phyloP scores from a whole-genome alignment of 2,329 filamentous ascomycete species.

The Epichloe amarillans region DNA sequence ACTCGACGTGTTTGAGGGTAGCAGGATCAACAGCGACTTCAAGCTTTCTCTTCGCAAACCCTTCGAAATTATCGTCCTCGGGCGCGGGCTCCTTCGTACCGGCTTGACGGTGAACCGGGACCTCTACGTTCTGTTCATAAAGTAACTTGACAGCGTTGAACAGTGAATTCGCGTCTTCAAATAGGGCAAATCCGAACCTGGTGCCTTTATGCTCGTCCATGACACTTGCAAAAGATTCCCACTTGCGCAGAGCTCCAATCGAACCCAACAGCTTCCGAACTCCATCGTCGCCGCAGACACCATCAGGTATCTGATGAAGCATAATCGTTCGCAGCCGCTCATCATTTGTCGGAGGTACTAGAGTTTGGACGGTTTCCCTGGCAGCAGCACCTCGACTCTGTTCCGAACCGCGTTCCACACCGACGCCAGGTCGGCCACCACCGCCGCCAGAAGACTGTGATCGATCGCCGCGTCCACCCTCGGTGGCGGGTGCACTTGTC shows the following conservation, averaged over 20 bases:
- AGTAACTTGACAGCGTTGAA: constrained; percentile 75
- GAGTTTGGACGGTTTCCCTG: constrained; percentile 54
- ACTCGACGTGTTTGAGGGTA: constrained; percentile 73
- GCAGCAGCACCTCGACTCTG: constrained; percentile 52
- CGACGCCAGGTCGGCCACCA: constrained; percentile 36
- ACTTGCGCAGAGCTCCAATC: constrained; percentile 70
- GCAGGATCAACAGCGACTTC: constrained; percentile 69
- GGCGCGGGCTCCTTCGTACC: constrained; percentile 28
- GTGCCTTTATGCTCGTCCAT: constrained; percentile 60
- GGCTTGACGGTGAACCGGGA: constrained; percentile 66
- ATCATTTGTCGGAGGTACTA: constrained; percentile 74
- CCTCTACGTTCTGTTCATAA: constrained; percentile 65
- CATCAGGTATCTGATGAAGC: constrained; percentile 71
- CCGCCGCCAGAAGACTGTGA: constrained; percentile 8
- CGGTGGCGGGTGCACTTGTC: constrained; percentile 49
- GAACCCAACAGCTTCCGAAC: constrained; percentile 65
- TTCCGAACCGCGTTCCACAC: constrained; percentile 52
- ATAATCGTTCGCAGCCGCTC: constrained; percentile 89
- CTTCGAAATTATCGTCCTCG: constrained; percentile 33
- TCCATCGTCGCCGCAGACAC: constrained; percentile 60
- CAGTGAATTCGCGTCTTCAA: constrained; percentile 80
- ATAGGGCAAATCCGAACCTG: constrained; percentile 92
- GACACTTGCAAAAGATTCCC: constrained; percentile 58
- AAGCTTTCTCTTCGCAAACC: constrained; percentile 56
- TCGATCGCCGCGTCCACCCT: constrained; percentile 31